Evolutionary conservation across 1,284 basidiomycete species (phyloP).

Genomic region (Irpex sp.): DNA sequence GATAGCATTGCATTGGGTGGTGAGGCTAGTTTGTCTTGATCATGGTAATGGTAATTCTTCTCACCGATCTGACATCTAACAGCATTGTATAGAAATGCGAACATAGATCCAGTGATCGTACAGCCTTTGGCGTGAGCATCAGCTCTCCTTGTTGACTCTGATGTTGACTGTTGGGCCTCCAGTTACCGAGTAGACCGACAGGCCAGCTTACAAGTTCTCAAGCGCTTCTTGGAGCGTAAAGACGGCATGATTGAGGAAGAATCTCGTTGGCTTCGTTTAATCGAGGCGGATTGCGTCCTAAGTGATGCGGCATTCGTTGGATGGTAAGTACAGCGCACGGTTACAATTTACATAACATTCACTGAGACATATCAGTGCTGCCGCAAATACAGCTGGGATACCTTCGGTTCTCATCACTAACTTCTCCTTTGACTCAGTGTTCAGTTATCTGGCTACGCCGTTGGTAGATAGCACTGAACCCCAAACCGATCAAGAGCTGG

Average conservation of each 20-base stretch:
- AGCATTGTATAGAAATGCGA: conserved; percentile 59
- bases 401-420: conserved; percentile 74
- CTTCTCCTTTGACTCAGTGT: conserved; percentile 81
- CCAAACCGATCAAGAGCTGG: not conserved
- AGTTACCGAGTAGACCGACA: conserved; percentile 69
- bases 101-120: conserved; percentile 71
- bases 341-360: not conserved
- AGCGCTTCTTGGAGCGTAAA: conserved; percentile 53
- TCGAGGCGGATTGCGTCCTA: conserved; percentile 57
- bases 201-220: conserved; percentile 62
- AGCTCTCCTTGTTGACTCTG: not conserved
- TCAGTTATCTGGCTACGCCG: conserved; percentile 64
- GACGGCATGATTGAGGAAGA: conserved; percentile 55
- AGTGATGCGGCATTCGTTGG: conserved; percentile 78
- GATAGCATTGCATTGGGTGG: conserved; percentile 53
- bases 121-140: conserved; percentile 63
- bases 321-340: conserved; percentile 45
- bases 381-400: conserved; percentile 58
- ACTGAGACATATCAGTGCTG: conserved; percentile 42
- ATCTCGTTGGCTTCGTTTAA: conserved; percentile 49
- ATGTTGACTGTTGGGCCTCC: not conserved
- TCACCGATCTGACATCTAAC: not conserved
- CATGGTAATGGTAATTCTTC: not conserved
- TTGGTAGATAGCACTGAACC: conserved; percentile 31
- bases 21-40: conserved; percentile 5